These are phyloP conservation scores for Salix suchowensis DNA, from an alignment of 345 rosid genomes.

Conservation along the genomic window DNA sequence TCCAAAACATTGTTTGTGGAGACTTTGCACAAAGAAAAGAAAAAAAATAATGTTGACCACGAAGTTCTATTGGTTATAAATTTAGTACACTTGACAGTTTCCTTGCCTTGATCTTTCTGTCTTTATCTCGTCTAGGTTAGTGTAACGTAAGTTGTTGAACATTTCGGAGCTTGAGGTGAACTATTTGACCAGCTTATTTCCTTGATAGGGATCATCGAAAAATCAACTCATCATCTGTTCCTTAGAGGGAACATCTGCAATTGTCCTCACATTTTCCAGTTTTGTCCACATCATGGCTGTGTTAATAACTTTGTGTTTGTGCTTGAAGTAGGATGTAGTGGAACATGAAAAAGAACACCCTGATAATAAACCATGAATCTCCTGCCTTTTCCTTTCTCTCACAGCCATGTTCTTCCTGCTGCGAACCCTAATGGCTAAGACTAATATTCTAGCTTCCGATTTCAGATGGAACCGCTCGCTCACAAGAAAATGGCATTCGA, in stretches of 20 bases:
- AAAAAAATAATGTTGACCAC: background rate
- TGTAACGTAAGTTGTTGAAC: background rate
- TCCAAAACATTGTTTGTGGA: background rate
- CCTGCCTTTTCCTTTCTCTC: background rate
- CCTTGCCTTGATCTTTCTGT: background rate
- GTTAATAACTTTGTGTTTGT: background rate
- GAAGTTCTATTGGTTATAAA: background rate
- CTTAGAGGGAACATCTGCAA: background rate
- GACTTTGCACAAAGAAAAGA: no score
- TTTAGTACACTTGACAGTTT: background rate
- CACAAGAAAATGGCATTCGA: slow-evolving; percentile 21
- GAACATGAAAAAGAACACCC: background rate
- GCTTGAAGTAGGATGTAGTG: background rate
- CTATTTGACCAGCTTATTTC: background rate
- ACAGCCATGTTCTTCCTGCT: background rate
- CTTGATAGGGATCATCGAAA: background rate
- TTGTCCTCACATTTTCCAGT: background rate
- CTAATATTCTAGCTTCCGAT: background rate
- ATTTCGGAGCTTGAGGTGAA: background rate
- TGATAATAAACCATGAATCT: no score
- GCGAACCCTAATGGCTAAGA: background rate
- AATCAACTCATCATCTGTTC: background rate
- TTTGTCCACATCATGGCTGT: background rate
- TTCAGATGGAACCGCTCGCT: slow-evolving; percentile 29
- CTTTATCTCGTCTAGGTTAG: background rate